Conservation (phyloP, 2,329 filamentous ascomycete genomes). For the Exophiala dermatitidis region DNA sequence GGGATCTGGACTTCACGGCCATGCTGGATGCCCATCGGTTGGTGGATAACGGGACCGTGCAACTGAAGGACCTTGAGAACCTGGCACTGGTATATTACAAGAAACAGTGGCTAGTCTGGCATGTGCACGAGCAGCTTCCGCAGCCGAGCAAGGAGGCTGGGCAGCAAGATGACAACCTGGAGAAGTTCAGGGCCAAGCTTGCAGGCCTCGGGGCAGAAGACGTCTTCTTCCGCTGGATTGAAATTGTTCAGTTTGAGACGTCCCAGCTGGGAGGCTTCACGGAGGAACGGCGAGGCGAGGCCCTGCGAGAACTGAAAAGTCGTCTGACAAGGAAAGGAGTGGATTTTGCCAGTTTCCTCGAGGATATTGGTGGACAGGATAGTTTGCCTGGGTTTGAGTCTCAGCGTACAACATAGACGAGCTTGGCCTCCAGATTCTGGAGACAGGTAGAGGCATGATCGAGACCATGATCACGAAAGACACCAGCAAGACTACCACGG, state of each 20-base stretch:
- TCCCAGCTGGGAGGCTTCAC: constrained; percentile 72
- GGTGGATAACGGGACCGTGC: constrained; percentile 49
- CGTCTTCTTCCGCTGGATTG: constrained; percentile 86
- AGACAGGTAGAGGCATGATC: no score
- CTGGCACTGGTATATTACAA: constrained; percentile 53
- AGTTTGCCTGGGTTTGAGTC: constrained; percentile 46
- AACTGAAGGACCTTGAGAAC: constrained; percentile 61
- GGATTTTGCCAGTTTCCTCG: constrained; percentile 77
- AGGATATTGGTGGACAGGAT: constrained; percentile 57
- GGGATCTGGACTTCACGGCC: constrained; percentile 76
- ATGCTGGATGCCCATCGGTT: constrained; percentile 70
- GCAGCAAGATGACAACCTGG: constrained; percentile 66
- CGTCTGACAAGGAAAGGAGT: constrained; percentile 68
- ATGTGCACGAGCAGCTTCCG: constrained; percentile 46
- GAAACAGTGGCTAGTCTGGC: constrained; percentile 62
- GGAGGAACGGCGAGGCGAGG: constrained; percentile 61
- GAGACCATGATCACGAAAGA: no score
- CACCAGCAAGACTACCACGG: no score
- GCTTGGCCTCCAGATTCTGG: not conserved
- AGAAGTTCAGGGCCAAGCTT: constrained; percentile 71
- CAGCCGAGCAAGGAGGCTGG: constrained; percentile 34
- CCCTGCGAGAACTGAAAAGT: constrained; percentile 65
- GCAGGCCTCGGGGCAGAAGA: constrained; percentile 73
- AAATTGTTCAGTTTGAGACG: constrained; percentile 83
- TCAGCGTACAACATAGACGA: not conserved